Evolutionary conservation across 192 early-diverging fungal species (phyloP).

Genomic region (Hyaloraphidium curvatum): DNA sequence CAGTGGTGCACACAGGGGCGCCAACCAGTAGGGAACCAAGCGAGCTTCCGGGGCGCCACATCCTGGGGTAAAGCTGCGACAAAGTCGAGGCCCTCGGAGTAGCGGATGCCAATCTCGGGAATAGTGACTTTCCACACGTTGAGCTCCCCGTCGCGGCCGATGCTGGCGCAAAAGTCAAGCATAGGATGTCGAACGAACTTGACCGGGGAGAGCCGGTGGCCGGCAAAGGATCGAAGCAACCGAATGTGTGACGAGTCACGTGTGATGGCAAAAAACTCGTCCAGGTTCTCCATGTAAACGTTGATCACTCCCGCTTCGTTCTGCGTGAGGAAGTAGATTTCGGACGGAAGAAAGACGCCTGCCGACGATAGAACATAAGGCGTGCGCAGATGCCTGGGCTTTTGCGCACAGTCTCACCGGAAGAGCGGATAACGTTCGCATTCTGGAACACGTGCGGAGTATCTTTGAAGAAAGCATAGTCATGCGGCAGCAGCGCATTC

Average conservation of each 20-base stretch:
- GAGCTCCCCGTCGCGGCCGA: constrained; percentile 27
- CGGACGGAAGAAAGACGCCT: constrained; percentile 24
- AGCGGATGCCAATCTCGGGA: constrained; percentile 18
- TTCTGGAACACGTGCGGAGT: constrained; percentile 26
- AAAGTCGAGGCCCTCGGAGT: neutral
- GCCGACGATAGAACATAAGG: too few species aligned
- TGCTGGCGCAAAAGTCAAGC: constrained; percentile 16
- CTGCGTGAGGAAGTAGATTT: constrained; percentile 38
- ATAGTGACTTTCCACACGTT: constrained; percentile 28
- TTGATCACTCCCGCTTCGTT: constrained; percentile 37
- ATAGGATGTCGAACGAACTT: constrained; percentile 11
- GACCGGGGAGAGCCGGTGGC: neutral
- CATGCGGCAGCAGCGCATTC: constrained; percentile 26
- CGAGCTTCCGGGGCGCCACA: too few species aligned
- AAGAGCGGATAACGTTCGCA: constrained; percentile 10
- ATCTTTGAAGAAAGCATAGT: constrained; percentile 35
- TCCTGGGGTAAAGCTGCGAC: too few species aligned
- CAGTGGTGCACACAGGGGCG: too few species aligned
- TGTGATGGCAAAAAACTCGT: constrained; percentile 51
- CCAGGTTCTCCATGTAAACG: constrained; percentile 48
- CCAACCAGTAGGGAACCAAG: too few species aligned
- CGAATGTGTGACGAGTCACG: constrained; percentile 33
- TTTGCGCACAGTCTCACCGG: too few species aligned
- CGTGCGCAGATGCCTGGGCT: too few species aligned
- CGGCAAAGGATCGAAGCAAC: constrained; percentile 20